These are phyloP conservation scores for Tetrapisispora phaffii DNA, from an alignment of 805 yeast species.

Conservation along the genomic window DNA sequence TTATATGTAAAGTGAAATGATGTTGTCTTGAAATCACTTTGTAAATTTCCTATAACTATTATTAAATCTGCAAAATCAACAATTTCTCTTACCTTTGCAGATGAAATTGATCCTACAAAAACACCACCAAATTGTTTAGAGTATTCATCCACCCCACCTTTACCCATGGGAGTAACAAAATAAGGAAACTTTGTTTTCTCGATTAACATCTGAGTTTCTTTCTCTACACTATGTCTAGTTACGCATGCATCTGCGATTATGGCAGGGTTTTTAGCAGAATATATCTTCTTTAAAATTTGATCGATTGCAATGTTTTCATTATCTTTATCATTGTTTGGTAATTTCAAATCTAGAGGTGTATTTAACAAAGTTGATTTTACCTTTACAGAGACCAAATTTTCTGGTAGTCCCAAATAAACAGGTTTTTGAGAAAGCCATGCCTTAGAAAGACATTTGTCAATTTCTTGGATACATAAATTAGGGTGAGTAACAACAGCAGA, in stretches of 20 bases:
- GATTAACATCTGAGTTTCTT: slow-evolving; percentile 46
- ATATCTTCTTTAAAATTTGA: slow-evolving; percentile 38
- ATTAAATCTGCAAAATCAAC: slow-evolving; percentile 64
- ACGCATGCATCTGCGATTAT: slow-evolving; percentile 78
- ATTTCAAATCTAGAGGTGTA: slow-evolving; percentile 46
- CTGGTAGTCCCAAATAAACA: slow-evolving; percentile 67
- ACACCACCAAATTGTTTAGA: slow-evolving; percentile 64
- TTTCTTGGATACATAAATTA: slow-evolving; percentile 47
- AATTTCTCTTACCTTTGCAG: slow-evolving; percentile 55
- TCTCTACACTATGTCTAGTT: slow-evolving; percentile 50
- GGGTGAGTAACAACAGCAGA: slow-evolving; percentile 49
- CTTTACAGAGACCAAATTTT: slow-evolving; percentile 53
- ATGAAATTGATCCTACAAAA: slow-evolving; percentile 63
- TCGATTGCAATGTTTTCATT: slow-evolving; percentile 49
- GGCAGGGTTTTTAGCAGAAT: slow-evolving; percentile 48
- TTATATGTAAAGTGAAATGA: slow-evolving; percentile 60
- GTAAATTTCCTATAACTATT: slow-evolving; percentile 61
- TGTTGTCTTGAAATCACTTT: slow-evolving; percentile 79
- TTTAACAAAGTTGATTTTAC: slow-evolving; percentile 44
- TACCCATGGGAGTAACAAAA: slow-evolving; percentile 80
- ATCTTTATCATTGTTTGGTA: slow-evolving; percentile 41
- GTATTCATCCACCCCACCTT: slow-evolving; percentile 58
- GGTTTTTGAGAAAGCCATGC: slow-evolving; percentile 66
- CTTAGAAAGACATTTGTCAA: slow-evolving; percentile 57
- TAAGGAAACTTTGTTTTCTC: slow-evolving; percentile 60